Conservation (phyloP, 2,329 filamentous ascomycete genomes). For the Beauveria rudraprayagi region DNA sequence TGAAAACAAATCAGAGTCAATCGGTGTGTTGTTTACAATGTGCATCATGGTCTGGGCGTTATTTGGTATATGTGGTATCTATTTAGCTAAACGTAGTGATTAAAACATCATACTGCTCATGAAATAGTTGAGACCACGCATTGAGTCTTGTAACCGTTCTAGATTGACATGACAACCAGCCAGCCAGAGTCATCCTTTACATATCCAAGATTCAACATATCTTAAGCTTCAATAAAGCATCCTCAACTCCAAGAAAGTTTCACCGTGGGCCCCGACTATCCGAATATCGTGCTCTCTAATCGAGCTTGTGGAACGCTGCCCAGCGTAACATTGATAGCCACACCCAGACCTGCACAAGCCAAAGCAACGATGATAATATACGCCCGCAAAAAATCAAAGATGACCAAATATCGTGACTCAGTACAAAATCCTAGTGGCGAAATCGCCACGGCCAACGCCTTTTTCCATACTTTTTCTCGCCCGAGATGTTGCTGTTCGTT, state of each 20-base stretch:
- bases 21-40: not conserved
- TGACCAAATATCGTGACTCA: not conserved
- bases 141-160: not conserved
- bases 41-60: conserved; percentile 11
- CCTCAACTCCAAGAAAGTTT: not conserved
- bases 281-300: not conserved
- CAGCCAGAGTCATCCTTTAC: not conserved
- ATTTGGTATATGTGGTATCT: conserved; percentile 1
- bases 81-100: not conserved
- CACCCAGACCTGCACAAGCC: not conserved
- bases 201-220: not conserved
- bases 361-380: not conserved
- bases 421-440: not conserved
- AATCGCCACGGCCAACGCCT: conserved; percentile 1
- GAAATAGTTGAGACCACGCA: not conserved
- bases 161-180: not conserved
- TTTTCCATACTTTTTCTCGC: not conserved
- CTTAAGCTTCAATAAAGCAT: not conserved
- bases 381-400: not conserved
- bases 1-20: not conserved
- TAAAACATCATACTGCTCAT: not conserved
- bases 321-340: not conserved
- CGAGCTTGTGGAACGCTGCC: not conserved
- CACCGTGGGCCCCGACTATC: too few species aligned
- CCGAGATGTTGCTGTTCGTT: conserved; percentile 6